These are phyloP conservation scores for Paramyrothecium roridum DNA, from an alignment of 2,329 filamentous ascomycete genomes.

Conservation along the genomic window DNA sequence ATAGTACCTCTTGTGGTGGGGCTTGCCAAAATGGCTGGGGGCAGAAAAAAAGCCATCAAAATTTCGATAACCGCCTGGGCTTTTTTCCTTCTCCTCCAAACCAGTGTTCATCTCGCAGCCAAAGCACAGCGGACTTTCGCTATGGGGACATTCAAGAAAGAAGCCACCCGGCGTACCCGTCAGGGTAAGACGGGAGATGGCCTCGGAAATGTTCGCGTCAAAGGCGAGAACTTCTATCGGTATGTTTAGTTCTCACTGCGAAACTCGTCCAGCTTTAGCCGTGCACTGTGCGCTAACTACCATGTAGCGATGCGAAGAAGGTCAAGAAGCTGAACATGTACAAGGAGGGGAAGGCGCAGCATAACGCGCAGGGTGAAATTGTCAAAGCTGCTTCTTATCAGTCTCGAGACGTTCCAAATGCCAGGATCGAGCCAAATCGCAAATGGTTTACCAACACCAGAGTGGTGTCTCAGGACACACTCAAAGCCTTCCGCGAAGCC, in stretches of 20 bases:
- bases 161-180: conserved; percentile 75
- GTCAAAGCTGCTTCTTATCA: conserved; percentile 82
- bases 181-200: conserved; percentile 84
- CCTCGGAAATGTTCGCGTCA: conserved; percentile 86
- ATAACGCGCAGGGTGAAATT: conserved; percentile 81
- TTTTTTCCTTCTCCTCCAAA: conserved; percentile 11
- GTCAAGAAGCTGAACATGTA: conserved; percentile 86
- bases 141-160: conserved; percentile 94
- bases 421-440: conserved; percentile 90
- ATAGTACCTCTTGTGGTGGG: background rate
- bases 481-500: conserved; percentile 83
- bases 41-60: background rate
- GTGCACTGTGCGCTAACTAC: conserved; percentile 10
- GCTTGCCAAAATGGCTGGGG: background rate
- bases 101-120: background rate
- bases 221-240: conserved; percentile 99
- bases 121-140: conserved; percentile 12
- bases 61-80: background rate
- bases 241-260: conserved; percentile 31
- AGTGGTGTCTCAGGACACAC: conserved; percentile 82
- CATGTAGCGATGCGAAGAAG: conserved; percentile 67
- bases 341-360: conserved; percentile 79
- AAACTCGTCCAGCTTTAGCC: too few relatives aligned
- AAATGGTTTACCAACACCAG: conserved; percentile 98
- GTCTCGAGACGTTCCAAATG: conserved; percentile 74